Evolutionary conservation across 192 early-diverging fungal genomes (phyloP).

Genomic region (Cladochytrium replicatum): DNA sequence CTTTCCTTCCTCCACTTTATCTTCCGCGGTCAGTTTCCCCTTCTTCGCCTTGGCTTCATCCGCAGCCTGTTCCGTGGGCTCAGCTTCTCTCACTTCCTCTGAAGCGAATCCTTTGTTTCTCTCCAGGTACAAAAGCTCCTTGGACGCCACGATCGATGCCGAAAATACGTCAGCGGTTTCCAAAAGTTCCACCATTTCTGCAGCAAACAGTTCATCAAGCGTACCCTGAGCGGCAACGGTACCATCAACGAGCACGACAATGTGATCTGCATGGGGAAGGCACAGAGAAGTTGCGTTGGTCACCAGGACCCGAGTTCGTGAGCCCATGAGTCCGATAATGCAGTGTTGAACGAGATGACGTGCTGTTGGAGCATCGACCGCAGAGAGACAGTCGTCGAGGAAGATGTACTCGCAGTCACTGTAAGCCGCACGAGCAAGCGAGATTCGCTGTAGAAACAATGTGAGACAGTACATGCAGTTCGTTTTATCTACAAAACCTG

Average conservation of each 20-base stretch:
- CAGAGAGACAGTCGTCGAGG: conserved; percentile 80
- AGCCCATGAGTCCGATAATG: conserved; percentile 47
- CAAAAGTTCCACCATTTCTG: too few species aligned
- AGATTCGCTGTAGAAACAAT: conserved; percentile 72
- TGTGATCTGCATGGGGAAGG: conserved; percentile 9
- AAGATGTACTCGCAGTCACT: conserved; percentile 56
- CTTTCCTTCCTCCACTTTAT: too few species aligned
- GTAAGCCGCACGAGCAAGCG: conserved; percentile 74
- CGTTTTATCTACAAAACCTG: too few species aligned
- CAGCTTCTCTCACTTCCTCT: too few species aligned
- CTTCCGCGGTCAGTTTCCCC: too few species aligned
- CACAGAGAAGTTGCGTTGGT: conserved; percentile 42
- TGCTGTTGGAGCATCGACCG: conserved; percentile 71
- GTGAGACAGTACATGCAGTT: too few species aligned
- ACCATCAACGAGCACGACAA: conserved; percentile 11
- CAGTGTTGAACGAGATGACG: conserved; percentile 48
- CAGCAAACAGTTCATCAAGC: conserved; percentile 12
- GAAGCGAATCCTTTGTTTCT: too few species aligned
- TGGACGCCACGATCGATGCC: too few species aligned
- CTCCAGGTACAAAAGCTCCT: too few species aligned
- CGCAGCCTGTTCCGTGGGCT: too few species aligned
- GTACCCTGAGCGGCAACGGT: conserved; percentile 5
- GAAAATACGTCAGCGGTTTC: too few species aligned
- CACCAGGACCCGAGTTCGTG: conserved; percentile 65
- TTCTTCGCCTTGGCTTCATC: too few species aligned